phyloP scores from a whole-genome alignment of 352 stramenopile genomes.

The Globisporangium barbulae region DNA sequence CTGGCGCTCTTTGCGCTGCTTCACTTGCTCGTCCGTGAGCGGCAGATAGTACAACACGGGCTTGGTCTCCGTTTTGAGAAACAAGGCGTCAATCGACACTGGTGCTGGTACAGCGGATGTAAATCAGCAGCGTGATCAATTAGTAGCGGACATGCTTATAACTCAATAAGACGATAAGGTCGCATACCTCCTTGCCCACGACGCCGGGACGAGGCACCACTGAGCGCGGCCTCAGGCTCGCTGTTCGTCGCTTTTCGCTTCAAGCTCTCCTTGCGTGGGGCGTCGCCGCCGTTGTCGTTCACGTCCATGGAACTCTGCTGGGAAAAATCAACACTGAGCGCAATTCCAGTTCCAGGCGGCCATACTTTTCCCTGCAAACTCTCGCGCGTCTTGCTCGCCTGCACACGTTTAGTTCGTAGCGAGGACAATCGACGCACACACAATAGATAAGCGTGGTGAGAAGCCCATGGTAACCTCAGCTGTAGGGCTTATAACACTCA shows the following conservation, averaged over 20 bases:
- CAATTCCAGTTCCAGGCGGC: constrained; percentile 56
- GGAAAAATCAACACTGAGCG: constrained; percentile 35
- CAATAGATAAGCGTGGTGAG: neutral
- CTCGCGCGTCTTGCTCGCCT: constrained; percentile 49
- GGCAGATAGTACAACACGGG: constrained; percentile 82
- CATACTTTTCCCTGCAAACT: constrained; percentile 56
- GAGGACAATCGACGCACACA: neutral
- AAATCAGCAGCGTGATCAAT: too few species aligned
- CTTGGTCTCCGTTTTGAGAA: constrained; percentile 73
- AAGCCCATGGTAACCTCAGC: neutral
- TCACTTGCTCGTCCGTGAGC: constrained; percentile 65
- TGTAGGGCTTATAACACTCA: neutral
- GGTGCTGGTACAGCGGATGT: constrained; percentile 10
- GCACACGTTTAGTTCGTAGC: neutral
- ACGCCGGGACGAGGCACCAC: neutral
- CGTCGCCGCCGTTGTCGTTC: constrained; percentile 27
- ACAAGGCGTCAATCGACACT: constrained; percentile 68
- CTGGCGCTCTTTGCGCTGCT: constrained; percentile 30
- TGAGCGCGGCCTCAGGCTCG: constrained; percentile 15
- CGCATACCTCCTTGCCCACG: neutral
- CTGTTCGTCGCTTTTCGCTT: constrained; percentile 24
- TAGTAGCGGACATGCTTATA: too few species aligned
- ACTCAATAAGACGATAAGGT: neutral
- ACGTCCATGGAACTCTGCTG: constrained; percentile 51
- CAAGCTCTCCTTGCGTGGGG: constrained; percentile 5